phyloP scores from a whole-genome alignment of 2,329 filamentous ascomycete genomes.

The Camillea tinctor region DNA sequence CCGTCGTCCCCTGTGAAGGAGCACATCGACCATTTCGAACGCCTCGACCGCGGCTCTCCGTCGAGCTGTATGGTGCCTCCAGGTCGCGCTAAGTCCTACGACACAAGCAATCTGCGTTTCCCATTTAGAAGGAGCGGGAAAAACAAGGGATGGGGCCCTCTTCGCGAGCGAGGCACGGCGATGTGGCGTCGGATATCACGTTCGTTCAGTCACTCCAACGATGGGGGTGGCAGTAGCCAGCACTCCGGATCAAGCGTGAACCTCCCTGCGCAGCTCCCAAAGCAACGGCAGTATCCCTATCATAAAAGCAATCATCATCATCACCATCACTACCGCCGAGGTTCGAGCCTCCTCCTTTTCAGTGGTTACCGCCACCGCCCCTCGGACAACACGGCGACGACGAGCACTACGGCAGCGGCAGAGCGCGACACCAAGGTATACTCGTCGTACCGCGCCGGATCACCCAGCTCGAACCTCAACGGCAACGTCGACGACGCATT shows the following conservation, averaged over 20 bases:
- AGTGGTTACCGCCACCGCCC: conserved; percentile 19
- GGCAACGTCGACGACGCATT: not conserved
- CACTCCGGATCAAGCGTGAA: not conserved
- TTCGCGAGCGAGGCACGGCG: conserved; percentile 22
- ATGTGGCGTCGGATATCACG: conserved; percentile 33
- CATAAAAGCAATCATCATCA: no score
- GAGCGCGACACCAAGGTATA: conserved; percentile 10
- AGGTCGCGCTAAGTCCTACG: conserved; percentile 9
- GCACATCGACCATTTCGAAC: conserved; percentile 31
- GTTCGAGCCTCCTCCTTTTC: conserved; percentile 17
- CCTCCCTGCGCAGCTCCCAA: not conserved
- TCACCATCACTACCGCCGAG: not conserved
- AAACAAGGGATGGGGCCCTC: conserved; percentile 5
- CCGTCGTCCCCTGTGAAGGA: conserved; percentile 31
- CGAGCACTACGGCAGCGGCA: no score
- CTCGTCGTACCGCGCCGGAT: conserved; percentile 8
- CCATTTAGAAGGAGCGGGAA: conserved; percentile 2
- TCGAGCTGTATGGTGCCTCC: not conserved
- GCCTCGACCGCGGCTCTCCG: conserved; percentile 17
- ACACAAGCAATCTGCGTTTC: conserved; percentile 1
- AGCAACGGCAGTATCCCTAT: conserved; percentile 5
- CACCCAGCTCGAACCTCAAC: not conserved
- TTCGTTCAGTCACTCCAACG: conserved; percentile 23
- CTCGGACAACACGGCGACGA: conserved; percentile 4
- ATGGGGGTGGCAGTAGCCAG: conserved; percentile 7